Evolutionary conservation across 2,329 filamentous ascomycete genomes (phyloP).

Genomic region (Trichoderma brevicompactum): DNA sequence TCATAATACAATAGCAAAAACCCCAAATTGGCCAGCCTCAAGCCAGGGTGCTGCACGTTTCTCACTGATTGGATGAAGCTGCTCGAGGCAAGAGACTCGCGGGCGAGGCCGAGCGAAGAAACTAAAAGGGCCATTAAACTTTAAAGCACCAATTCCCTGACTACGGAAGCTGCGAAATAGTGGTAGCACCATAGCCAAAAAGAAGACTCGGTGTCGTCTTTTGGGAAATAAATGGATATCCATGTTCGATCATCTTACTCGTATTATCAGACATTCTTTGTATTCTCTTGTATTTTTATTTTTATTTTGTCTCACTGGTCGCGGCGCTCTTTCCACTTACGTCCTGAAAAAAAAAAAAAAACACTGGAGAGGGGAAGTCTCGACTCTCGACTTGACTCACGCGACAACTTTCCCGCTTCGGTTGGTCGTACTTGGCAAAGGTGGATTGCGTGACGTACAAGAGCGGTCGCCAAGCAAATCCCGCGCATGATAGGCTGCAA

Average conservation of each 20-base stretch:
- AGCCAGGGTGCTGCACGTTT: constrained; percentile 4
- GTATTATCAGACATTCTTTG: neutral
- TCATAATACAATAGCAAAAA: neutral
- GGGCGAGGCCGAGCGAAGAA: constrained; percentile 17
- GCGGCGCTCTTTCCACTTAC: constrained; percentile 19
- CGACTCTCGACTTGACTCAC: constrained; percentile 29
- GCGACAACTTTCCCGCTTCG: constrained; percentile 31
- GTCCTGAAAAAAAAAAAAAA: neutral
- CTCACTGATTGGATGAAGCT: constrained; percentile 1
- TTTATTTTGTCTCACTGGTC: neutral
- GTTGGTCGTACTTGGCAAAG: constrained; percentile 16
- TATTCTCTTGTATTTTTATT: neutral
- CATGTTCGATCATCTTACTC: neutral
- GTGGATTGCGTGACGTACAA: constrained; percentile 19
- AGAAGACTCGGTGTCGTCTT: constrained; percentile 4
- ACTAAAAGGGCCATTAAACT: constrained; percentile 13
- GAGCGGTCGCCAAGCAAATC: constrained; percentile 22
- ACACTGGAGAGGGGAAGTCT: constrained; percentile 6
- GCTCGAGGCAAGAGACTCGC: constrained; percentile 1
- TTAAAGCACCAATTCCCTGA: neutral
- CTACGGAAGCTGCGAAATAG: neutral
- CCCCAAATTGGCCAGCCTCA: constrained; percentile 5
- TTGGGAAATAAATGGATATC: constrained; percentile 22
- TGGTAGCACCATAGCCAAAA: neutral
- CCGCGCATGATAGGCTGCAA: constrained; percentile 11